Percentiles rank a stretch among this genome's conserved stretches.
phyloP scores from a whole-genome alignment of 768 basidiomycete genomes.

The Gymnopilus dilepis region DNA sequence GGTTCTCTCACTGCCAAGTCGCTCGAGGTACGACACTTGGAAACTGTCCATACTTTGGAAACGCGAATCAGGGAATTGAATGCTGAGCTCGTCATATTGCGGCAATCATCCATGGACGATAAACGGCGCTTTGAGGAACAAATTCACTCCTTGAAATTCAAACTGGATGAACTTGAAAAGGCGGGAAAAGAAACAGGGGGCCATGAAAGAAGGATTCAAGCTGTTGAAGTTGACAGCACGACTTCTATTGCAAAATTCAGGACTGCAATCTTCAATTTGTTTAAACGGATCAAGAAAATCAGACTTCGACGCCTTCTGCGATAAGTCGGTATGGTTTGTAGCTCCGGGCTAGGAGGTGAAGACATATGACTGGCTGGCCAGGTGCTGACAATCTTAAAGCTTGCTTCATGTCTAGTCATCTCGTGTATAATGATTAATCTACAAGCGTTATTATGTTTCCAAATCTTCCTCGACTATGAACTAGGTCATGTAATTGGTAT shows the following conservation, averaged over 20 bases:
- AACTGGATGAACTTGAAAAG: not conserved
- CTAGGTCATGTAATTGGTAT: too few species aligned
- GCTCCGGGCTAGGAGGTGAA: too few species aligned
- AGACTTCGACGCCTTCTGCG: not conserved
- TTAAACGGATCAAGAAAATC: not conserved
- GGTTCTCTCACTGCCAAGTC: slow-evolving; percentile 7
- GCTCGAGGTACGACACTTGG: not conserved
- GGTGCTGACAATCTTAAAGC: too few species aligned
- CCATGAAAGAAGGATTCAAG: not conserved
- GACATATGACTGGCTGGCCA: too few species aligned
- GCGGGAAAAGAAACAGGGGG: not conserved
- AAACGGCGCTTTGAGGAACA: not conserved
- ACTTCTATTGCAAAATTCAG: not conserved
- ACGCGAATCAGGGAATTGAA: not conserved
- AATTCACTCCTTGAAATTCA: not conserved
- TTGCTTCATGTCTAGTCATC: too few species aligned
- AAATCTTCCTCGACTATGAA: too few species aligned
- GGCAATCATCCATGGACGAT: not conserved
- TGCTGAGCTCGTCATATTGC: not conserved
- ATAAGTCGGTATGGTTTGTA: too few species aligned
- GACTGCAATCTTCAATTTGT: not conserved
- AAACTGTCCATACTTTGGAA: slow-evolving; percentile 23
- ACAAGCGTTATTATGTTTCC: too few species aligned
- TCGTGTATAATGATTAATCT: too few species aligned
- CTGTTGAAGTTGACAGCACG: not conserved